phyloP scores from a whole-genome alignment of 768 basidiomycete species.

The Paxillus involutus region DNA sequence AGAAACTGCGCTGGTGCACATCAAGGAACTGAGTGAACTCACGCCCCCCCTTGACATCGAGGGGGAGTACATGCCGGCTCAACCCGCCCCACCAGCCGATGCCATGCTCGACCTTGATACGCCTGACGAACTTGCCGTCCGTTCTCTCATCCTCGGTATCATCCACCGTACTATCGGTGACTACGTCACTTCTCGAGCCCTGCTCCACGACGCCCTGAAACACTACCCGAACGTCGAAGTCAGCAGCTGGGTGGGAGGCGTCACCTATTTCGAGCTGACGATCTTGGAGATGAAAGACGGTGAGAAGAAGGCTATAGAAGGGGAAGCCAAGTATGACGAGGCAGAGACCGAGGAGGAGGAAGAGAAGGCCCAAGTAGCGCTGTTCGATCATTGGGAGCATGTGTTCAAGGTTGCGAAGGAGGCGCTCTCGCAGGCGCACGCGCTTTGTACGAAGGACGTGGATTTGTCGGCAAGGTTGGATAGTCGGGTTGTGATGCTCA shows the following conservation, averaged over 20 bases:
- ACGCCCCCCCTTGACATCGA: constrained; percentile 43
- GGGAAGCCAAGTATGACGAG: constrained; percentile 27
- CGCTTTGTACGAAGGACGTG: constrained; percentile 46
- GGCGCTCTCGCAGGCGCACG: constrained; percentile 53
- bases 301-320: constrained; percentile 34
- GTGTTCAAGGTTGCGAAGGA: constrained; percentile 48
- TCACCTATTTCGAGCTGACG: constrained; percentile 69
- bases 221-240: constrained; percentile 41
- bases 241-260: constrained; percentile 67
- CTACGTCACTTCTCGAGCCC: constrained; percentile 42
- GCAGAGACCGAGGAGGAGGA: constrained; percentile 8
- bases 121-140: constrained; percentile 67
- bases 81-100: not conserved
- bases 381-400: constrained; percentile 41
- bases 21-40: constrained; percentile 50
- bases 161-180: constrained; percentile 57
- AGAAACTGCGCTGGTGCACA: constrained; percentile 55
- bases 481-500: constrained; percentile 65
- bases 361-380: not conserved
- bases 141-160: constrained; percentile 68
- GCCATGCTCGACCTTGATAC: constrained; percentile 53
- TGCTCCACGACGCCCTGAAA: constrained; percentile 51
- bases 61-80: constrained; percentile 24
- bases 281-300: constrained; percentile 69
- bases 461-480: constrained; percentile 72